phyloP scores from a whole-genome alignment of 164 flowering plant species.

The Euptelea pleiosperma region DNA sequence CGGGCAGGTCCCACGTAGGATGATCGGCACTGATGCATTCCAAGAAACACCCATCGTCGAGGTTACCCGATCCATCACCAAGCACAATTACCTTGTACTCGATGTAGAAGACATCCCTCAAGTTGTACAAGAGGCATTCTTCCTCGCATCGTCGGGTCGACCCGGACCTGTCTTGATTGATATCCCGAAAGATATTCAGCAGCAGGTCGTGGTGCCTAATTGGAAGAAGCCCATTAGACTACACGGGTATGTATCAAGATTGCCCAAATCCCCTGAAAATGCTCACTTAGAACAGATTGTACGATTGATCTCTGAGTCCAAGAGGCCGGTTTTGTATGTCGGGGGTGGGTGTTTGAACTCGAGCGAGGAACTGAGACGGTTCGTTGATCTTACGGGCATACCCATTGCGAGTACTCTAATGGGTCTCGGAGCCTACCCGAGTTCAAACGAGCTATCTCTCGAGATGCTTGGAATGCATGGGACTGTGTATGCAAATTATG shows the following conservation, averaged over 20 bases:
- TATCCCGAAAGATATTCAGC: conserved; percentile 64
- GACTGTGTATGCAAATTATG: conserved; percentile 68
- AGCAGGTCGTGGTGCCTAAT: conserved; percentile 49
- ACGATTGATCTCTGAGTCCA: conserved; percentile 48
- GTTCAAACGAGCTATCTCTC: conserved; percentile 41
- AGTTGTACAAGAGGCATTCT: conserved; percentile 53
- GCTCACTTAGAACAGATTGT: conserved; percentile 48
- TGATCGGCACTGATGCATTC: conserved; percentile 74
- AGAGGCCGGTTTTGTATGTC: conserved; percentile 60
- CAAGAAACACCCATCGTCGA: conserved; percentile 73
- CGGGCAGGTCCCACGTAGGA: conserved; percentile 63
- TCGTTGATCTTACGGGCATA: conserved; percentile 60
- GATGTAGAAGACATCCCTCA: conserved; percentile 61
- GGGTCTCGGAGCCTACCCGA: conserved; percentile 61
- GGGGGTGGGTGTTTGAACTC: conserved; percentile 76
- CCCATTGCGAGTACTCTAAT: conserved; percentile 71
- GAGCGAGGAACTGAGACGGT: conserved; percentile 45
- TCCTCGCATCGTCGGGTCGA: conserved; percentile 47
- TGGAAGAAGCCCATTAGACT: conserved; percentile 46
- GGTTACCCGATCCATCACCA: conserved; percentile 66
- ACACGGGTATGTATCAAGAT: conserved; percentile 43
- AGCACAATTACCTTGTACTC: conserved; percentile 65
- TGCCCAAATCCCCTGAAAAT: conserved; percentile 36
- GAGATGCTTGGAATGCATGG: conserved; percentile 82
- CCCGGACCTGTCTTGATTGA: conserved; percentile 73